Evolutionary conservation across 257 asterid species (phyloP).

Genomic region (Solanum sparsipilum): DNA sequence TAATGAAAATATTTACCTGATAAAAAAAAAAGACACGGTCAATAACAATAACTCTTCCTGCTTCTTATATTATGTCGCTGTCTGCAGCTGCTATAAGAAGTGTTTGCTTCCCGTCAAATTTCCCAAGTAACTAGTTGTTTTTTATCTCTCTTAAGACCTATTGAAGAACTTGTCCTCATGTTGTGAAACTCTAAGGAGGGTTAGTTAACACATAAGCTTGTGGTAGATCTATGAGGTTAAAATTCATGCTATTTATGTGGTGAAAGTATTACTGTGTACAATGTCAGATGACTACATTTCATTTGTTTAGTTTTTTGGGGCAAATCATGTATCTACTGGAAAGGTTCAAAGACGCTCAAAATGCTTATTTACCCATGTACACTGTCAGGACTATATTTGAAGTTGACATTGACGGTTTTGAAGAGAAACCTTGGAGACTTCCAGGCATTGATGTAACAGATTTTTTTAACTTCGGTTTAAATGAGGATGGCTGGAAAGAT

Average conservation of each 20-base stretch:
- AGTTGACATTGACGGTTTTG: constrained; percentile 93
- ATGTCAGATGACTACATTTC: background rate
- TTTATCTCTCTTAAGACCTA: background rate
- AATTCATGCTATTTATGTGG: background rate
- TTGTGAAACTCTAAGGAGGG: background rate
- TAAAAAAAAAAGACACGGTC: background rate
- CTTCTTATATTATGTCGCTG: background rate
- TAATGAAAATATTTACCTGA: background rate
- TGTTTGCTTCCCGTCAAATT: background rate
- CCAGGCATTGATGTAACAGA: constrained; percentile 70
- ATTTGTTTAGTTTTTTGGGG: background rate
- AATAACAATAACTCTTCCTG: background rate
- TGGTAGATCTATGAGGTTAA: background rate
- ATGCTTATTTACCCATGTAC: background rate
- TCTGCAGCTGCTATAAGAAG: background rate
- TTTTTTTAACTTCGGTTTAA: constrained; percentile 87
- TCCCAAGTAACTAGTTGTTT: background rate
- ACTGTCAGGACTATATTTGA: constrained; percentile 90
- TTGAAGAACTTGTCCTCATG: background rate
- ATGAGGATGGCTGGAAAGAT: constrained; percentile 93
- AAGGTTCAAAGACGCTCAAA: background rate
- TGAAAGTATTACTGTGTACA: background rate
- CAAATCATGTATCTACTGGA: background rate
- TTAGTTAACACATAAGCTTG: background rate
- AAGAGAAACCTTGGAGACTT: constrained; percentile 94